Evolutionary conservation across 2,329 filamentous ascomycete species (phyloP), one percentile per base, ranked within the genome.

Genomic region (Colletotrichum noveboracense): DNA sequence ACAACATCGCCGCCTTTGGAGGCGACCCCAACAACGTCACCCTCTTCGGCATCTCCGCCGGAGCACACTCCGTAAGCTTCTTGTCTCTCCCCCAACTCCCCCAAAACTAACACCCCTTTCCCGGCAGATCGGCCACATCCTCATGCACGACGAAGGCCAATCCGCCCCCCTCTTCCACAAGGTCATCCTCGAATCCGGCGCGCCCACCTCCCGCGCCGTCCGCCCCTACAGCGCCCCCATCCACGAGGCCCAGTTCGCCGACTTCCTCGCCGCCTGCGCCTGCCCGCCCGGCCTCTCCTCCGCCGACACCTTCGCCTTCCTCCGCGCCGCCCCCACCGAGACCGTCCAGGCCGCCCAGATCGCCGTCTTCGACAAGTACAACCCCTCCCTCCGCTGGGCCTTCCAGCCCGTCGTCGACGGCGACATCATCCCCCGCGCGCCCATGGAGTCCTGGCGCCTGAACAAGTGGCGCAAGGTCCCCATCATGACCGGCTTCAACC

Each of bases 401-500:
- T 95, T 94, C 84, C 93, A 94, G 80, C 93, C 93, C 12, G 91
- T 93, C 52, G 89, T 95, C 74, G 93, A 94, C 79, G 89, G 89
- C 2, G 88, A 90, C 16, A 82, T 93, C 21, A 91, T 95, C 71
- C 86, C 88, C 5, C 86, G 89, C 36, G 84, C 89, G 16, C 93
- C 93, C 4, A 86, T 93, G 14, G 85, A 87, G 26, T 87, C 89
- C 16, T 93, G 91, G 91, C 82, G 86, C 32, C 84, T 87, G 1
- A 86, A 88, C 2, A 82, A 85, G n/a, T 91, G 88, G 82, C 87
- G 92, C 78, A 87, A 88, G 77, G 86, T 93, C 6, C 91, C 92
- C 74, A 72, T 95, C 70, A 84, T 95, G 69, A 94, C 93, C 0
- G 93, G 93, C 10, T 95, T 92, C 86, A 93, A 92, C 83, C 90